Base-by-base conservation (phyloP, 306 rosid genomes). In the Castanopsis chinensis region DNA sequence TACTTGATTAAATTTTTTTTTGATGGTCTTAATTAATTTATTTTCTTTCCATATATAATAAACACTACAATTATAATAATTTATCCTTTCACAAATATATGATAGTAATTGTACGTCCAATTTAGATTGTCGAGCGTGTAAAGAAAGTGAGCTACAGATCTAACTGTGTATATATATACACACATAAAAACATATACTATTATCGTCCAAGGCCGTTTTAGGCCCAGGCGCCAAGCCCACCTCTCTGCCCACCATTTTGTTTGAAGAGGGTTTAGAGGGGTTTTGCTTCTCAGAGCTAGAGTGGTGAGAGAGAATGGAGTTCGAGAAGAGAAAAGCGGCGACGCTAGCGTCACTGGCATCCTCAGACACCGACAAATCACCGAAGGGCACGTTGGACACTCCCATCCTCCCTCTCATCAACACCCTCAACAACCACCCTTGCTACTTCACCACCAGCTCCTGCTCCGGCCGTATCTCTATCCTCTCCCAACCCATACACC, bases 381-480 rank as follows among this genome's bases (percentile, higher is more conserved):
- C 97, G 1, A 95, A 95, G 43, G 99, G 98, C 14, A 74, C 92
- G 45, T 81, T 95, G 78, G 99, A 92, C 73, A 35, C 79, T 6
- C 92, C 97, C 5, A 92, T 95, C 49, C 79, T 95, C 30, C 97
- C 94, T 76, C 97, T 95, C 68, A 64, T 95, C 79, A 81, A 86
- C 86, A 72, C 87, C 67, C 81, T 95, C 76, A 92, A 95, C 76
- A 23, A 69, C 43, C 89, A 89, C 82, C 97, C 94, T 15, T 79
- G 30, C 20, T 95, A 78, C 83, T 95, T 91, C 92, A 95, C 99
- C 65, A 92, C 99, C 82, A 92, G 99, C 60, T 95, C 99, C 35
- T 95, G 98, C 86, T 91, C 99, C 3, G 98, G 99, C 67, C 88
- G 99, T 13, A 89, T 95, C 79, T 91, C 99, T 1, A 89, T 95